These are phyloP conservation scores for Sclerotinia glacialis DNA, from an alignment of 2,329 filamentous ascomycete genomes.

Conservation along the genomic window DNA sequence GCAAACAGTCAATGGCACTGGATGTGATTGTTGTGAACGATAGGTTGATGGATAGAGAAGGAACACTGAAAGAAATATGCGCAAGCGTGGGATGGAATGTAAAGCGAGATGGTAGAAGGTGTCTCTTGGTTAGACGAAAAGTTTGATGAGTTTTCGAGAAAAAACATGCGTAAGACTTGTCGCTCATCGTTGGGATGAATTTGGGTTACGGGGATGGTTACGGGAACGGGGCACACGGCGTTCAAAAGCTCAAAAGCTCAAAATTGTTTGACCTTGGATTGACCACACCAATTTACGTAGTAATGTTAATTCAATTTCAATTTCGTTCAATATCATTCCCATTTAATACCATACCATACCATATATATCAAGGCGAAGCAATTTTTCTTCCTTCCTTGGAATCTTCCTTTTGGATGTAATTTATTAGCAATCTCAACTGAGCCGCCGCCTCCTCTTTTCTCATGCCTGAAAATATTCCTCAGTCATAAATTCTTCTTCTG, in stretches of 20 bases:
- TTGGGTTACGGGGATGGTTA: neutral
- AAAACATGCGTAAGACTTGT: neutral
- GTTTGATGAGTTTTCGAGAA: neutral
- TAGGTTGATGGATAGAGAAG: slow-evolving; percentile 17
- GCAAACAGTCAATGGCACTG: slow-evolving; percentile 24
- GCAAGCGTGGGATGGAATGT: slow-evolving; percentile 21
- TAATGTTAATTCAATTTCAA: slow-evolving; percentile 9
- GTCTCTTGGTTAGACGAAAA: slow-evolving; percentile 16
- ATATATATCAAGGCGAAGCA: neutral
- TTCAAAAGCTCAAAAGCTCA: slow-evolving; percentile 11
- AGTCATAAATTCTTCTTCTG: neutral
- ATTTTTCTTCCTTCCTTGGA: neutral
- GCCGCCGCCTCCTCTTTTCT: neutral
- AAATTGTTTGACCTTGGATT: slow-evolving; percentile 1
- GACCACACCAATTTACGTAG: neutral
- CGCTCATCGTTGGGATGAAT: neutral
- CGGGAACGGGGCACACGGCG: neutral
- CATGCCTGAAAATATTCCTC: neutral
- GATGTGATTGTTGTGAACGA: slow-evolving; percentile 25
- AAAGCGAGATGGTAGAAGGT: slow-evolving; percentile 20
- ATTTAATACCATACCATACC: neutral
- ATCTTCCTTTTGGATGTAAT: neutral
- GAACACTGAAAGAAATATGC: slow-evolving; percentile 17
- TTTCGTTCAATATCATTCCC: neutral
- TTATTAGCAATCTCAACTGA: neutral